These are phyloP conservation scores for Bipolaris victoriae DNA, from an alignment of 2,329 filamentous ascomycete genomes.

Conservation along the genomic window DNA sequence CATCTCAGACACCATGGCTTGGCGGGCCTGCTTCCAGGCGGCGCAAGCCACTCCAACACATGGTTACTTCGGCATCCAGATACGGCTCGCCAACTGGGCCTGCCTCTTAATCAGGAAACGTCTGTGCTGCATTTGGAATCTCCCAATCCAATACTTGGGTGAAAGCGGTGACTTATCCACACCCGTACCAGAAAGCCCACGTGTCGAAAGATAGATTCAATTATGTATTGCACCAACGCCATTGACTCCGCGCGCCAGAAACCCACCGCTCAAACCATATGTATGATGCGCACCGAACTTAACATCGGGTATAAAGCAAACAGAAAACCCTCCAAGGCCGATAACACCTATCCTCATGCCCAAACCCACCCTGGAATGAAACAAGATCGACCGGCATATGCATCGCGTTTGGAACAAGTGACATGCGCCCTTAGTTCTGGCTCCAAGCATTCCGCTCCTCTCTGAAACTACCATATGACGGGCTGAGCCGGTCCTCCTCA, in stretches of 20 bases:
- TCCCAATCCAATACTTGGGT: background rate
- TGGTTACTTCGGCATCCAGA: background rate
- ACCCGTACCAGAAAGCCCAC: background rate
- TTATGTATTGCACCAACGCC: background rate
- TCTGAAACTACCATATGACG: conserved; percentile 52
- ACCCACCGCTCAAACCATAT: conserved; percentile 3
- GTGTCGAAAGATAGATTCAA: background rate
- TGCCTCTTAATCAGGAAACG: background rate
- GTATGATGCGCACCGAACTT: conserved; percentile 9
- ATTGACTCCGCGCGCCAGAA: conserved; percentile 6
- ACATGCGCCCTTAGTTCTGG: conserved; percentile 21
- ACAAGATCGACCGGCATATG: background rate
- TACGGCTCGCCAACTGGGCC: background rate
- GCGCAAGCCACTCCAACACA: background rate
- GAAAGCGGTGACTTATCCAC: conserved; percentile 1
- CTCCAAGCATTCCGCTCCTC: conserved; percentile 53
- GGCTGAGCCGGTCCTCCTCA: conserved; percentile 32
- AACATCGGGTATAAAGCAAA: conserved; percentile 21
- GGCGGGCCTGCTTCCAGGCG: background rate
- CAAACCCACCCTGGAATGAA: background rate
- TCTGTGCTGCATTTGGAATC: background rate
- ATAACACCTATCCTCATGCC: conserved; percentile 1
- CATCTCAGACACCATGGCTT: background rate
- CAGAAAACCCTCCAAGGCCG: conserved; percentile 2
- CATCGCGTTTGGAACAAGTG: background rate